These are phyloP conservation scores for Erodium moschatum DNA, from an alignment of 441 rosid species.

Conservation along the genomic window DNA sequence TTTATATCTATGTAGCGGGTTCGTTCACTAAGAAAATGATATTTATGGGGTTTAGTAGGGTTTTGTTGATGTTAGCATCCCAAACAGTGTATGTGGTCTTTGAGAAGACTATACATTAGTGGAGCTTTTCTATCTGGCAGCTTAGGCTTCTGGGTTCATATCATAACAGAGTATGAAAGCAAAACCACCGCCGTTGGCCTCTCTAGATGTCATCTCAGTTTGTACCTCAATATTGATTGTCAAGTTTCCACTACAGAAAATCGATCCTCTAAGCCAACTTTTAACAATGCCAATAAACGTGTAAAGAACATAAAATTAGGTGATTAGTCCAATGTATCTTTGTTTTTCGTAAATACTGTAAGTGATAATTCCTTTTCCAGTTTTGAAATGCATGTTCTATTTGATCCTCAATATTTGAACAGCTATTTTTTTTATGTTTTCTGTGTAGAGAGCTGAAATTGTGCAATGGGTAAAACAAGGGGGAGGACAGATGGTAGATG, in stretches of 20 bases:
- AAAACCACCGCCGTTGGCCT: neutral
- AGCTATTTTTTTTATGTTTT: neutral
- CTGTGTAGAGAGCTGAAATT: conserved; percentile 66
- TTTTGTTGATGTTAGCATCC: neutral
- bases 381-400: neutral
- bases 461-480: conserved; percentile 87
- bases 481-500: conserved; percentile 63
- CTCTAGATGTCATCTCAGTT: conserved; percentile 1
- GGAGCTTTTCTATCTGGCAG: neutral
- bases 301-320: neutral
- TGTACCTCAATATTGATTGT: neutral
- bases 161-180: neutral
- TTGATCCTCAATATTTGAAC: neutral
- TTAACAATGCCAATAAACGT: neutral
- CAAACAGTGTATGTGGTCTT: neutral
- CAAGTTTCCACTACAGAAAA: conserved; percentile 1
- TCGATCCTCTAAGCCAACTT: neutral
- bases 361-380: neutral
- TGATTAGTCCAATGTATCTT: neutral
- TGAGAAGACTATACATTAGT: neutral
- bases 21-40: neutral
- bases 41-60: neutral
- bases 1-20: neutral
- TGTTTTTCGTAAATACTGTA: neutral
- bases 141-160: neutral